Percentiles rank a stretch among this genome's conserved stretches.
Conservation (phyloP, 768 basidiomycete genomes). For the Pleurotus platypus region DNA sequence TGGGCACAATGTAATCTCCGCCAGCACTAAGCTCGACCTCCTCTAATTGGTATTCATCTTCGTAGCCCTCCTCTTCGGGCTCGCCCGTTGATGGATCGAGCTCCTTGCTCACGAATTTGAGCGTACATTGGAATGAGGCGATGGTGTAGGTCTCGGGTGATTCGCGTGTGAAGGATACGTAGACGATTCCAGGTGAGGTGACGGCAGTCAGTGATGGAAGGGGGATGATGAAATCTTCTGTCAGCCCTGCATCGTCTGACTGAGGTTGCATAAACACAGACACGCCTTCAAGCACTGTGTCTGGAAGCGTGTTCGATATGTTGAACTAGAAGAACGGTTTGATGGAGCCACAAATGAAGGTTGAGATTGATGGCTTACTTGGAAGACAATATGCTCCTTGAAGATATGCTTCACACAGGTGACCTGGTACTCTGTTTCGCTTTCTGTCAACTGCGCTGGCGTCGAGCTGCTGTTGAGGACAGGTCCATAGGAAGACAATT, state of each 20-base stretch:
- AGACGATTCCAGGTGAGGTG: constrained; percentile 80
- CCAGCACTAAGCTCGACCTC: constrained; percentile 92
- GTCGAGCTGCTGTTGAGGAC: constrained; percentile 84
- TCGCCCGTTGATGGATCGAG: constrained; percentile 92
- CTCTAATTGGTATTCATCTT: constrained; percentile 97
- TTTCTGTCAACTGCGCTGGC: constrained; percentile 85
- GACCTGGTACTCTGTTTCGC: constrained; percentile 97
- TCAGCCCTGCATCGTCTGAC: constrained; percentile 66
- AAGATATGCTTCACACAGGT: constrained; percentile 96
- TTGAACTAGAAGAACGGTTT: constrained; percentile 67
- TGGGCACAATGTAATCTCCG: constrained; percentile 95
- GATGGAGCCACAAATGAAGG: not conserved
- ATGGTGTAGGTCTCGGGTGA: constrained; percentile 71
- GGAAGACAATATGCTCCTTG: constrained; percentile 94
- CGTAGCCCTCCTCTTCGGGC: constrained; percentile 98
- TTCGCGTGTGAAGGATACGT: constrained; percentile 90
- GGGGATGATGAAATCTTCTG: constrained; percentile 94
- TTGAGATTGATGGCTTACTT: constrained; percentile 46
- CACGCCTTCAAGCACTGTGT: constrained; percentile 92
- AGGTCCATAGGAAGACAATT: constrained; percentile 80
- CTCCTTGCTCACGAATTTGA: constrained; percentile 97
- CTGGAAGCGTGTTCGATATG: constrained; percentile 93
- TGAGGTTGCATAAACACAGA: constrained; percentile 90
- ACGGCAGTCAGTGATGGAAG: constrained; percentile 63
- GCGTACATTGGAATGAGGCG: constrained; percentile 84